These are phyloP conservation scores for Exophiala sp. DNA, from an alignment of 2,329 filamentous ascomycete genomes.

Conservation along the genomic window DNA sequence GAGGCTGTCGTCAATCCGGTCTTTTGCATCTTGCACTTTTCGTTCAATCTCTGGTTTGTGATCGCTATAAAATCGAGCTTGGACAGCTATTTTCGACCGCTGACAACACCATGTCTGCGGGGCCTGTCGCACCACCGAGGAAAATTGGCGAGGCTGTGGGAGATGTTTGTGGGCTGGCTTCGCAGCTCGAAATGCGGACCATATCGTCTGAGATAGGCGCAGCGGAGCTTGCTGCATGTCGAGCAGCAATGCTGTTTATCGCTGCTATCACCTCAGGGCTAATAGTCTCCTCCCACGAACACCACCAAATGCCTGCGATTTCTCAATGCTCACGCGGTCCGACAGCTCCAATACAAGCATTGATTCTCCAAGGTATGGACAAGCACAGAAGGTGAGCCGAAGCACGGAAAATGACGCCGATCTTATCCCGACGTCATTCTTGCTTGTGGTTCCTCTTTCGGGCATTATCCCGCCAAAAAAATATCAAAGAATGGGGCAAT, in stretches of 20 bases:
- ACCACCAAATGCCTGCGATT: not conserved
- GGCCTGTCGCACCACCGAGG: slow-evolving; percentile 2
- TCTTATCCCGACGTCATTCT: slow-evolving; percentile 1
- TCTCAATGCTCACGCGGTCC: not conserved
- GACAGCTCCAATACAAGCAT: not conserved
- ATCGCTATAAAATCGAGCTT: slow-evolving; percentile 27
- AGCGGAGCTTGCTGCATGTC: slow-evolving; percentile 30
- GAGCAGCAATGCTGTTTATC: not conserved
- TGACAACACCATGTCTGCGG: slow-evolving; percentile 12
- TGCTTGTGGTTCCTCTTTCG: not conserved
- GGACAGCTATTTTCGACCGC: slow-evolving; percentile 14
- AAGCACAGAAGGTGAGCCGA: not conserved
- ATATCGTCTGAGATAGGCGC: slow-evolving; percentile 28
- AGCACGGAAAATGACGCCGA: too few species aligned
- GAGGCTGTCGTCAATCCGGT: slow-evolving; percentile 23
- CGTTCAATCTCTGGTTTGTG: slow-evolving; percentile 20
- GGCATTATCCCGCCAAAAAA: not conserved
- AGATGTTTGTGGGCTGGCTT: slow-evolving; percentile 16
- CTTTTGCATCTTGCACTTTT: slow-evolving; percentile 24
- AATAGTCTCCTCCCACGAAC: not conserved
- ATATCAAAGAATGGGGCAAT: slow-evolving; percentile 1
- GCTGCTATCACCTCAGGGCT: not conserved
- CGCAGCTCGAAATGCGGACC: slow-evolving; percentile 29
- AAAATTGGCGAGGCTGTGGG: slow-evolving; percentile 11
- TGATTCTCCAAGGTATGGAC: not conserved